Base-by-base conservation (phyloP, 192 early-diverging fungal species). In the Helicostylum pulchrum region DNA sequence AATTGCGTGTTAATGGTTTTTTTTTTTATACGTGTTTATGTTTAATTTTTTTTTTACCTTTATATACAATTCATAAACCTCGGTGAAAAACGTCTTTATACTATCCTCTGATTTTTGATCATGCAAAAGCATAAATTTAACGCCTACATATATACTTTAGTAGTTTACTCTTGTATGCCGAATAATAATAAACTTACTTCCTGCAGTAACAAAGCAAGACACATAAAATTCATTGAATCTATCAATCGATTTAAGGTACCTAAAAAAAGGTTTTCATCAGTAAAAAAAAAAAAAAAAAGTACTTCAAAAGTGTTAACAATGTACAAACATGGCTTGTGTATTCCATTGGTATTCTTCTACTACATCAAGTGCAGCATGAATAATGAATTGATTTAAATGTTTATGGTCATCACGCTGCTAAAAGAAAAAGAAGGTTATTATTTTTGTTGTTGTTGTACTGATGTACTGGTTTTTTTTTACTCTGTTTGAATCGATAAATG, bases 321-420 rank as follows among this genome's bases (percentile, higher is more conserved):
- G 17, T 34, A 44, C 67, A 72, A 85, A 93, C 90, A 90, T 91
- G 6, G 87, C 81, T 49, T 84, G 92, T 23, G 87, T 93, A 63
- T 80, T 88, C 87, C 94, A 96, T 77, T 91, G 88, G 26, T 92
- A 75, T 70, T 99, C 97, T 63, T 99, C 96, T 15, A 99, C 93
- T 43, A 97, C 82, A 77, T 99, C 97, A 55, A 99, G 83, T 17
- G 96, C 94, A 8, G 96, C 89, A 70, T 99, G 97, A 10, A 94
- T 87, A 49, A 98, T 92, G 66, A 99, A 99, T 68, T 99, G 97
- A 68, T 94, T 95, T 57, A 99, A 72, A 76, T 97, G 92, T 51
- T 83, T 76, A 62, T 88, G 80, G 67, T 96, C 94, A 66, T 94
- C 84, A 82, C 87, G 85, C 78, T 83, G 77, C 19, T 49, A 46